These are phyloP conservation scores for Melanomma pulvis-pyrius DNA, from an alignment of 495 filamentous ascomycete species.

Conservation along the genomic window DNA sequence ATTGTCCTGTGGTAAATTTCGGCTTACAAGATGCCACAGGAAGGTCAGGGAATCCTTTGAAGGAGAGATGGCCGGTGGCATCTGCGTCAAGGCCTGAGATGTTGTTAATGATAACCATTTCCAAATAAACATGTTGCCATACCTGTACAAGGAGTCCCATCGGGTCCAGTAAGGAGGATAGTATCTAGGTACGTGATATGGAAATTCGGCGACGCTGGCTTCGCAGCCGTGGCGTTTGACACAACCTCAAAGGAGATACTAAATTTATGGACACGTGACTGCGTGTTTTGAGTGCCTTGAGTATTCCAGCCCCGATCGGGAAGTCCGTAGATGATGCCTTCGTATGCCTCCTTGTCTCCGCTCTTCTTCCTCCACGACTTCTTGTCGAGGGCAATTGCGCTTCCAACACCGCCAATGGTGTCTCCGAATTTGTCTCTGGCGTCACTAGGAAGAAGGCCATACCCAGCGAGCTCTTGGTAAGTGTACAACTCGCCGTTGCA, in stretches of 20 bases:
- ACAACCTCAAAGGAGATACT: slow-evolving; percentile 59
- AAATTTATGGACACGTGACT: slow-evolving; percentile 74
- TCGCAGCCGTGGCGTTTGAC: slow-evolving; percentile 52
- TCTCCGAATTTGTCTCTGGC: slow-evolving; percentile 72
- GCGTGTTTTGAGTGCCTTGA: slow-evolving; percentile 74
- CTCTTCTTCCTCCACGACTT: slow-evolving; percentile 62
- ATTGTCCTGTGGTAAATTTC: neutral
- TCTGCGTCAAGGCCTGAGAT: slow-evolving; percentile 62
- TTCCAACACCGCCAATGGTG: slow-evolving; percentile 71
- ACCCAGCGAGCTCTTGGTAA: slow-evolving; percentile 73
- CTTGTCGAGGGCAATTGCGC: slow-evolving; percentile 65
- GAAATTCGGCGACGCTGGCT: slow-evolving; percentile 67
- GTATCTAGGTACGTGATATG: slow-evolving; percentile 67
- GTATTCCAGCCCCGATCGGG: slow-evolving; percentile 82
- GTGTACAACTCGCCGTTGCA: slow-evolving; percentile 68
- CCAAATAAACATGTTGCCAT: neutral
- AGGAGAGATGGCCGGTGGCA: slow-evolving; percentile 54
- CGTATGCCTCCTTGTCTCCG: slow-evolving; percentile 55
- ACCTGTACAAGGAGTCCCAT: slow-evolving; percentile 70
- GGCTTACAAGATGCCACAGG: slow-evolving; percentile 61
- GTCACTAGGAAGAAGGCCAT: slow-evolving; percentile 63
- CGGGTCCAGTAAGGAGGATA: slow-evolving; percentile 67
- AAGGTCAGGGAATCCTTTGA: slow-evolving; percentile 64
- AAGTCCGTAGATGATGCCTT: slow-evolving; percentile 64
- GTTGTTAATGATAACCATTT: neutral